Conservation (phyloP, 306 rosid genomes). For the Abrus precatorius region DNA sequence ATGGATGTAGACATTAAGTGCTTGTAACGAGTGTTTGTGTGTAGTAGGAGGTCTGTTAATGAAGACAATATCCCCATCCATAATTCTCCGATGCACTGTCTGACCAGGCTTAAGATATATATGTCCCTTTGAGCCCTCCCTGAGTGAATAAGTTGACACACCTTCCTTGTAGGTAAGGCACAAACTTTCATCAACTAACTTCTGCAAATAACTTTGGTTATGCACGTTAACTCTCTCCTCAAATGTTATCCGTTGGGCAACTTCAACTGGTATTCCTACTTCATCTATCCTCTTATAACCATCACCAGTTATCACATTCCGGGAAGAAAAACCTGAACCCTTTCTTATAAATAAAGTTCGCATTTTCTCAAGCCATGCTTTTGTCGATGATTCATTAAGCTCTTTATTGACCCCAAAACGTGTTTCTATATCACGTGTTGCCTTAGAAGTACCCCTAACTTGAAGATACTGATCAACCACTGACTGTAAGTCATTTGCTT, state of each 20-base stretch:
- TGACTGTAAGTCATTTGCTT: slow-evolving; percentile 84
- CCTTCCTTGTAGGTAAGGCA: slow-evolving; percentile 86
- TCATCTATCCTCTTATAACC: slow-evolving; percentile 83
- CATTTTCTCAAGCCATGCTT: slow-evolving; percentile 96
- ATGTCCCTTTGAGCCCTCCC: slow-evolving; percentile 96
- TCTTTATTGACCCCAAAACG: slow-evolving; percentile 79
- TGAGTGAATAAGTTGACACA: slow-evolving; percentile 74
- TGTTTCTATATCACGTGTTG: slow-evolving; percentile 73
- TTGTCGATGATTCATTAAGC: slow-evolving; percentile 70
- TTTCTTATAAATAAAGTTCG: slow-evolving; percentile 86
- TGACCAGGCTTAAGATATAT: slow-evolving; percentile 80
- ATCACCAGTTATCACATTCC: slow-evolving; percentile 96
- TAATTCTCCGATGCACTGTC: slow-evolving; percentile 83
- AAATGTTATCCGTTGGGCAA: slow-evolving; percentile 85
- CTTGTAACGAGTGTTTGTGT: slow-evolving; percentile 94
- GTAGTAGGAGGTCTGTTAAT: slow-evolving; percentile 95
- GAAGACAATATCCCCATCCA: slow-evolving; percentile 96
- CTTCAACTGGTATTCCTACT: slow-evolving; percentile 85
- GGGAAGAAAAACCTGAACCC: slow-evolving; percentile 98
- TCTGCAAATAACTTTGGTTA: slow-evolving; percentile 74
- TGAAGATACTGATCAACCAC: slow-evolving; percentile 80
- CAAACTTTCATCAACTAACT: slow-evolving; percentile 79
- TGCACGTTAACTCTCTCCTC: slow-evolving; percentile 86
- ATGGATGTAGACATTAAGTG: slow-evolving; percentile 84
- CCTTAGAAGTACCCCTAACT: slow-evolving; percentile 80